Evolutionary conservation across 345 rosid species (phyloP).

Genomic region (Salix suchowensis): DNA sequence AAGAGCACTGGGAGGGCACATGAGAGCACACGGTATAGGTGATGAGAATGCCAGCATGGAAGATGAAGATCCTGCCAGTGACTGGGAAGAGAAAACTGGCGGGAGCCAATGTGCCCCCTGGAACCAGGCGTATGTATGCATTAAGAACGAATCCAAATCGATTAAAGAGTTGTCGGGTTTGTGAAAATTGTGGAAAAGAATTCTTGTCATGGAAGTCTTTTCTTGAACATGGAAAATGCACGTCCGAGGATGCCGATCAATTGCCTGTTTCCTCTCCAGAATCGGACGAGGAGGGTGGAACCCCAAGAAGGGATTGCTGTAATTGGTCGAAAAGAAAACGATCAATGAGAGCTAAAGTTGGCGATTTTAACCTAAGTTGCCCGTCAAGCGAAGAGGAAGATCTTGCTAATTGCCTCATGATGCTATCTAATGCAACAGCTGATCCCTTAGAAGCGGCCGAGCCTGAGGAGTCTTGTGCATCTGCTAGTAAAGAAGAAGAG

Average conservation of each 20-base stretch:
- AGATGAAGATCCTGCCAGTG: conserved; percentile 50
- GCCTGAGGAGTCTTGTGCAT: conserved; percentile 68
- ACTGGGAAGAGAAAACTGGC: conserved; percentile 48
- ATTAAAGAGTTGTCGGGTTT: conserved; percentile 52
- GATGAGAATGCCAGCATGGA: conserved; percentile 46
- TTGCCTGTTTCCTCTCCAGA: conserved; percentile 42
- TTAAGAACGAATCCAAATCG: conserved; percentile 63
- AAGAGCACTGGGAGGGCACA: conserved; percentile 70
- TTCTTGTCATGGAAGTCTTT: conserved; percentile 78
- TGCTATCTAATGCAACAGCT: conserved; percentile 75
- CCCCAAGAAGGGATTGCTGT: conserved; percentile 24
- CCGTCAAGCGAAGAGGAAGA: conserved; percentile 86
- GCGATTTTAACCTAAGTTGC: conserved; percentile 25
- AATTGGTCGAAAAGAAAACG: conserved; percentile 67
- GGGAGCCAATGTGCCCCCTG: conserved; percentile 37
- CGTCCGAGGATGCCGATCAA: conserved; percentile 38
- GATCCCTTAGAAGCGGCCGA: conserved; percentile 38
- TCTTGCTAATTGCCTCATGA: conserved; percentile 83
- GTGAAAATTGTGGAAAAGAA: conserved; percentile 76
- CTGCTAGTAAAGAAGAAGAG: conserved; percentile 61
- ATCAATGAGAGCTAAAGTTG: conserved; percentile 50
- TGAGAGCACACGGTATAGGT: conserved; percentile 79
- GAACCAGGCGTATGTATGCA: conserved; percentile 58
- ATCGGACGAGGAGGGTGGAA: conserved; percentile 40
- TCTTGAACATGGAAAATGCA: conserved; percentile 74